phyloP scores from a whole-genome alignment of 768 basidiomycete species.

The Suillus luteus region DNA sequence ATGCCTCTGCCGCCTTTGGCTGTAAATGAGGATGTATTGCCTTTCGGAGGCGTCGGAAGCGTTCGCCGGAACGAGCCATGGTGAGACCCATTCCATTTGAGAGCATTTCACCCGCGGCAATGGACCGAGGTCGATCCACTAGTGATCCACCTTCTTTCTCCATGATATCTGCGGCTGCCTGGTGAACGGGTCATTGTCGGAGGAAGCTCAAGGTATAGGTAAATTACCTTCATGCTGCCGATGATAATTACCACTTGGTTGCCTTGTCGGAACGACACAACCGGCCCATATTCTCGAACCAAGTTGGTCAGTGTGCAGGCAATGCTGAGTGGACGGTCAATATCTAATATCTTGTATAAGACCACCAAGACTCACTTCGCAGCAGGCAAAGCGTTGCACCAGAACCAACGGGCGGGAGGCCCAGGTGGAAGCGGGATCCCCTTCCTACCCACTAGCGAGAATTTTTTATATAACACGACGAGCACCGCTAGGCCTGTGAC shows the following conservation, averaged over 20 bases:
- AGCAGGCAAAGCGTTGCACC: conserved; percentile 19
- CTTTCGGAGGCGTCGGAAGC: conserved; percentile 55
- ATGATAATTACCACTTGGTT: conserved; percentile 18
- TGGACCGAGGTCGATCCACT: conserved; percentile 49
- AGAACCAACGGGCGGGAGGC: conserved; percentile 19
- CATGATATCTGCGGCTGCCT: conserved; percentile 60
- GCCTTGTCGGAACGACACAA: conserved; percentile 55
- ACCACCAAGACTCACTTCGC: not conserved
- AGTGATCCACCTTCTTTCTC: conserved; percentile 55
- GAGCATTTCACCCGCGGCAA: conserved; percentile 55
- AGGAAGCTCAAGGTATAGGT: conserved; percentile 20
- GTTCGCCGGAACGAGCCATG: conserved; percentile 49
- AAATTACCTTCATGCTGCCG: conserved; percentile 21
- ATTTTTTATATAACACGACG: conserved; percentile 8
- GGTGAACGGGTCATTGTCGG: conserved; percentile 40
- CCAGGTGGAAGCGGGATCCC: conserved; percentile 21
- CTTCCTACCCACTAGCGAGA: not conserved
- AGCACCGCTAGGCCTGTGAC: conserved; percentile 36
- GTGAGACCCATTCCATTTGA: conserved; percentile 56
- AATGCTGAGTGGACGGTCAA: conserved; percentile 4
- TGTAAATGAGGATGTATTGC: conserved; percentile 56
- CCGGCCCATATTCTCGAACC: conserved; percentile 56
- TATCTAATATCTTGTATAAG: not conserved
- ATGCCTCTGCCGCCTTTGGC: conserved; percentile 45
- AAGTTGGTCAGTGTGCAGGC: conserved; percentile 43